These are phyloP conservation scores for Gracilaria gracilis DNA, from an alignment of 23 red algal genomes.

Conservation along the genomic window DNA sequence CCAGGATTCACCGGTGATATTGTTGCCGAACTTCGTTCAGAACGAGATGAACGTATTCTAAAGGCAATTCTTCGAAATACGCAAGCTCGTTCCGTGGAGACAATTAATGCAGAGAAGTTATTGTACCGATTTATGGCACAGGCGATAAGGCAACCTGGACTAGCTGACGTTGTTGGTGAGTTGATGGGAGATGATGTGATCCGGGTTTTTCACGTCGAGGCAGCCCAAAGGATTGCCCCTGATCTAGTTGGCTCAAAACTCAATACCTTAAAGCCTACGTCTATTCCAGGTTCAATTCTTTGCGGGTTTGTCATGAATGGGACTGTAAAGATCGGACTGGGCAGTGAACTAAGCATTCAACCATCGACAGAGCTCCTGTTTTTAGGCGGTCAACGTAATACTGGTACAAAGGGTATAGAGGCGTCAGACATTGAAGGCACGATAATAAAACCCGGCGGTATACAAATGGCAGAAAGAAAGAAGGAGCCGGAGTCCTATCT, in stretches of 20 bases:
- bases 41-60: slow-evolving; percentile 68
- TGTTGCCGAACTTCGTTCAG: slow-evolving; percentile 61
- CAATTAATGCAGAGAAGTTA: slow-evolving; percentile 48
- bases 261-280: slow-evolving; percentile 41
- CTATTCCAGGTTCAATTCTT: slow-evolving; percentile 67
- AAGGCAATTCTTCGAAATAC: slow-evolving; percentile 40
- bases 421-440: background rate
- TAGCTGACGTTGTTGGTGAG: slow-evolving; percentile 59
- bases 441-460: background rate
- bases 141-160: slow-evolving; percentile 70
- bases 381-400: background rate
- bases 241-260: slow-evolving; percentile 53
- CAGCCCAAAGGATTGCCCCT: slow-evolving; percentile 51
- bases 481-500: slow-evolving; percentile 54
- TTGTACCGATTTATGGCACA: slow-evolving; percentile 78
- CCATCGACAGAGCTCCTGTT: slow-evolving; percentile 54
- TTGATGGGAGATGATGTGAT: slow-evolving; percentile 64
- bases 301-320: slow-evolving; percentile 46
- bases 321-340: slow-evolving; percentile 5
- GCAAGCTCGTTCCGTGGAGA: slow-evolving; percentile 61
- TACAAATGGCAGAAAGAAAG: background rate
- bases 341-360: background rate
- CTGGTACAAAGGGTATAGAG: background rate
- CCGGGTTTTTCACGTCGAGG: slow-evolving; percentile 48
- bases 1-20: slow-evolving; percentile 69